Base-by-base conservation (phyloP, 495 filamentous ascomycete species). In the Trichoderma parareesei region DNA sequence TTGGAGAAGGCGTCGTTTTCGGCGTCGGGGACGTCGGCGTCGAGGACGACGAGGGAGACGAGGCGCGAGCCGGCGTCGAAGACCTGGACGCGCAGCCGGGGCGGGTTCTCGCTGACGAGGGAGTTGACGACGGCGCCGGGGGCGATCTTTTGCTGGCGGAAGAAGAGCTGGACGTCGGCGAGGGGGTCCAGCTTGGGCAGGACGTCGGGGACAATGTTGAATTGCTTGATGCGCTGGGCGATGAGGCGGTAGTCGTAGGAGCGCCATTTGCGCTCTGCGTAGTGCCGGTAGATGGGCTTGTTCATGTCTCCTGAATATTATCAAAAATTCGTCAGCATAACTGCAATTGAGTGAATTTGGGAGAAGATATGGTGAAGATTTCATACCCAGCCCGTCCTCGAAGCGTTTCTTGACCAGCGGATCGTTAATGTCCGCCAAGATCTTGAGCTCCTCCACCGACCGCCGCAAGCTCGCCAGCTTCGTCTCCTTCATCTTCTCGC, bases 391-490 rank as follows among this genome's bases (percentile, higher is more conserved):
- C 13, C 93, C 92, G 79, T 97, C 91, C 72, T 99, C 94, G 70
- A 97, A 97, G 67, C 84, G 89, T 74, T 91, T 89, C 85, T 97
- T 98, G 53, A 98, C 90, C 38, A 91, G 61, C 1, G 94, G 94
- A 72, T 97, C 96, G 72, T 99, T 99, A 75, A 96, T 90, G 72
- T 99, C 94, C 6, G 91, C 92, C 67, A 88, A 76, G 38, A 99
- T 86, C 83, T 96, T 95, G 72, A 97, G 79, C 61, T 85, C 74
- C 72, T 96, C 91, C 64, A 98, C 68, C 69, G 91, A 79, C 65
- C 82, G 75, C 69, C 84, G 81, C 85, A 97, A 86, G 57, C 86
- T 87, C n/a, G 75, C 73, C 49, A 97, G 69, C 65, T 85, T 79
- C 42, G 78, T 83, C 74, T 90, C 84, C 75, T 87, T 87, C 64